A percentile compares a stretch with the other conserved stretches of the same genome.
phyloP scores from a whole-genome alignment of 768 basidiomycete genomes.

The Trametopsis cervina region DNA sequence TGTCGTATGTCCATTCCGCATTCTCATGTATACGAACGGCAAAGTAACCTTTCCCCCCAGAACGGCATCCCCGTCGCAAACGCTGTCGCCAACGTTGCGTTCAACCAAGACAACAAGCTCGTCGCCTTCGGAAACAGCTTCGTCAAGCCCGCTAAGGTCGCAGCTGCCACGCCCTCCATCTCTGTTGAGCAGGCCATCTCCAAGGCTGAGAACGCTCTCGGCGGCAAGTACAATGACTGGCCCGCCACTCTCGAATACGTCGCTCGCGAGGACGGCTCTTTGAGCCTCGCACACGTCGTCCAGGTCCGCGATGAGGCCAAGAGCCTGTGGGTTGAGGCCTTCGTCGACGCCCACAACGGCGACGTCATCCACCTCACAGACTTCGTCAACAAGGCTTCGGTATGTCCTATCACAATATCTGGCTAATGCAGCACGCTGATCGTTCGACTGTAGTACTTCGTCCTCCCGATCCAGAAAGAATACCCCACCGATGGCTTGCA shows the following conservation, averaged over 20 bases:
- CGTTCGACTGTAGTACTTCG: conserved; percentile 31
- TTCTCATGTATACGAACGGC: too few species aligned
- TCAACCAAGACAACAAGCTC: conserved; percentile 34
- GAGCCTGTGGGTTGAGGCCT: conserved; percentile 49
- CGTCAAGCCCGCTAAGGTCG: conserved; percentile 27
- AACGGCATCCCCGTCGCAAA: conserved; percentile 31
- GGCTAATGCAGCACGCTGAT: neutral
- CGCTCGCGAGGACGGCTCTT: conserved; percentile 31
- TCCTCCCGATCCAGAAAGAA: conserved; percentile 46
- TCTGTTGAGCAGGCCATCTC: conserved; percentile 29
- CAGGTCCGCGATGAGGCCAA: conserved; percentile 35
- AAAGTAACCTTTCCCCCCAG: too few species aligned
- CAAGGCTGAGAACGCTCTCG: conserved; percentile 30
- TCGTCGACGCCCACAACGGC: conserved; percentile 50
- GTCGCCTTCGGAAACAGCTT: conserved; percentile 40
- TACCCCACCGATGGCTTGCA: conserved; percentile 43
- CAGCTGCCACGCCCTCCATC: conserved; percentile 32
- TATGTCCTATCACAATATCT: conserved; percentile 19
- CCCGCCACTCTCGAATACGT: conserved; percentile 35
- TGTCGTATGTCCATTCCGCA: conserved; percentile 16
- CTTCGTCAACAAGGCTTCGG: conserved; percentile 40
- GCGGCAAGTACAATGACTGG: conserved; percentile 34
- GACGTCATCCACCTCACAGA: conserved; percentile 44
- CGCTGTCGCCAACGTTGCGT: conserved; percentile 39
- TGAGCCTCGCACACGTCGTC: conserved; percentile 34